phyloP scores from a whole-genome alignment of 1,284 basidiomycete genomes.

The Papiliotrema fonsecae region DNA sequence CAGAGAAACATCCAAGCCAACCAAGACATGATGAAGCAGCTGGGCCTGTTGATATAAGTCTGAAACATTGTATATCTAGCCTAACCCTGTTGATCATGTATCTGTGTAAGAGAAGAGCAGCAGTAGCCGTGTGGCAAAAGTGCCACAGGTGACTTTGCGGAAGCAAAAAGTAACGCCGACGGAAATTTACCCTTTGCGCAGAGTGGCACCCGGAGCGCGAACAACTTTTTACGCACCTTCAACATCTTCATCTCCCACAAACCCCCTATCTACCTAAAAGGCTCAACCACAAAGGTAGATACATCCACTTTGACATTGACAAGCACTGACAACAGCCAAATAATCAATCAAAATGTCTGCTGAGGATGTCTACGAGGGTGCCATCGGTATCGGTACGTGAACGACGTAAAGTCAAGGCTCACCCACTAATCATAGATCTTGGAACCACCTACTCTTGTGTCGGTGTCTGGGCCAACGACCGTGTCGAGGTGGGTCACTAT shows the following conservation, averaged over 20 bases:
- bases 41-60: conserved; percentile 10
- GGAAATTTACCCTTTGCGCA: no score
- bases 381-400: conserved; percentile 75
- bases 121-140: no score
- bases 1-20: conserved; percentile 19
- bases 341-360: conserved; percentile 61
- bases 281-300: conserved; percentile 16
- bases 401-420: neutral
- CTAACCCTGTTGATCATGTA: neutral
- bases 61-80: neutral
- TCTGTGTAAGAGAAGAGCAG: neutral
- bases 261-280: no score
- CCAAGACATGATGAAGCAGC: conserved; percentile 13
- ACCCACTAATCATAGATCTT: conserved; percentile 42
- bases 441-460: conserved; percentile 61
- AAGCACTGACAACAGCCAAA: conserved; percentile 13
- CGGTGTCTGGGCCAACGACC: conserved; percentile 98
- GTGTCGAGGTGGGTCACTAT: conserved; percentile 58
- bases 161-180: no score
- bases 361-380: conserved; percentile 92
- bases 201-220: neutral
- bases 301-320: neutral
- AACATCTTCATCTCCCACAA: conserved; percentile 9
- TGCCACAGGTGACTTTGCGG: neutral
- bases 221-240: neutral